phyloP scores from a whole-genome alignment of 2,329 filamentous ascomycete genomes.

The Fusarium multiceps region DNA sequence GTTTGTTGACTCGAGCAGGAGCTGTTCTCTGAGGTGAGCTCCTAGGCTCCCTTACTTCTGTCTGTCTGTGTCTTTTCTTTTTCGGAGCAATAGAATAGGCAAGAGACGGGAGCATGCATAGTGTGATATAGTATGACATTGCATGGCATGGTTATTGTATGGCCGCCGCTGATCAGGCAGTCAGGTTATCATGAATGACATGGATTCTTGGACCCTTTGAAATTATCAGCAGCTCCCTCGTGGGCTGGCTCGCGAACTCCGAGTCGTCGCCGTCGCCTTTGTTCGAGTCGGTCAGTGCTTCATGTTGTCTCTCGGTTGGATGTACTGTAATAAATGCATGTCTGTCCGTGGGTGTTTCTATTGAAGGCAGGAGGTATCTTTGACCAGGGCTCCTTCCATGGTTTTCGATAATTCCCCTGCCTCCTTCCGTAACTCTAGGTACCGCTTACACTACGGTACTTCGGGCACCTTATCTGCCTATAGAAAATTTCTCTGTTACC shows the following conservation, averaged over 20 bases:
- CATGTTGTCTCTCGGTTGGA: constrained; percentile 17
- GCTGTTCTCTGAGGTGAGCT: neutral
- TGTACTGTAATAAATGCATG: constrained; percentile 1
- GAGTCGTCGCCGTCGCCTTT: constrained; percentile 31
- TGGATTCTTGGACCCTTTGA: constrained; percentile 19
- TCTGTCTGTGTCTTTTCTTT: constrained; percentile 14
- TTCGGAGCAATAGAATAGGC: constrained; percentile 8
- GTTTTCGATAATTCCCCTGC: constrained; percentile 2
- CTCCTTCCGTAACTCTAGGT: neutral
- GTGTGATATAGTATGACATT: neutral
- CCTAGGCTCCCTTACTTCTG: neutral
- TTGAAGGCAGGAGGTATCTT: neutral
- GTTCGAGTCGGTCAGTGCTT: constrained; percentile 16
- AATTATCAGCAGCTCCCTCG: constrained; percentile 29
- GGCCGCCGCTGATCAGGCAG: neutral
- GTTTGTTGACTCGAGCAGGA: constrained; percentile 18
- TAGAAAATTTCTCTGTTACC: constrained; percentile 3
- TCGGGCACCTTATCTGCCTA: constrained; percentile 16
- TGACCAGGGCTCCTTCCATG: constrained; percentile 10
- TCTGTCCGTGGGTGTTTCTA: neutral
- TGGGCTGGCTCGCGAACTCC: constrained; percentile 27
- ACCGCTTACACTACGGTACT: constrained; percentile 3
- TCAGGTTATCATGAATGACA: constrained; percentile 23
- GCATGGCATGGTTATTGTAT: neutral
- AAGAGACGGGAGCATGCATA: constrained; percentile 28